Base-by-base conservation (phyloP, 2,329 filamentous ascomycete genomes). In the Epichloe uncinata region DNA sequence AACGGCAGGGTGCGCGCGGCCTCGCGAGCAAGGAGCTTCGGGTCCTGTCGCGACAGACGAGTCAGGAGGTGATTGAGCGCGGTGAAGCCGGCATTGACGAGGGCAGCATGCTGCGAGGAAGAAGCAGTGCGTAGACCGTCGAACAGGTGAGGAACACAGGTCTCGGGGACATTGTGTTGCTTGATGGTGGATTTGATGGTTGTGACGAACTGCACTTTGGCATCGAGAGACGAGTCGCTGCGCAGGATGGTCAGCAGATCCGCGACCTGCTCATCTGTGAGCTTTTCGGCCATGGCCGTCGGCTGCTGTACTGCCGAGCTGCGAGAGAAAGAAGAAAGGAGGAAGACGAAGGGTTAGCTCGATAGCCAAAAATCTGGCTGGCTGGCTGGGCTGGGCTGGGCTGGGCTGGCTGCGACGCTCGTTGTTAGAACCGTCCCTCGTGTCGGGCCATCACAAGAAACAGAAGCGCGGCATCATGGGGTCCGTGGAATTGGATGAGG, bases 61-160 rank as follows among this genome's bases (percentile, higher is more conserved):
- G 91, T 94, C 58, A 95, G 73, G 55, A 95, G 78, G 66, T 96
- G 90, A 57, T 85, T 87, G 52, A 96, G 78, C 3, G 87, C 87
- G 3, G 88, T 91, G 66, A 95, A 91, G 52, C 87, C 89, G 48
- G 87, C 85, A 51, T 86, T 85, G 56, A 85, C 81, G 54, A 95
- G 81, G 35, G 80, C 78, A 42, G 83, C 83, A 60, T 94, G 85
- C 59, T 86, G 83, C 41, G 87, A 86, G 49, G 75, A 72, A 56
- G 91, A 84, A 53, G 87, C 85, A 48, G 81, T 70, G 55, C 84
- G 84, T 60, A 94, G 74, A 55, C 84, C 86, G 53, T 96, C 88
- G 68, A 95, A 94, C 55, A 95, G 79, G 51, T 79, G 73, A 26
- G 79, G 69, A 58, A 94, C 78, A 59, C 75, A 78, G 49, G 69